Evolutionary conservation across 148 eudicot genomes (phyloP).

Genomic region (Cornus controversa): DNA sequence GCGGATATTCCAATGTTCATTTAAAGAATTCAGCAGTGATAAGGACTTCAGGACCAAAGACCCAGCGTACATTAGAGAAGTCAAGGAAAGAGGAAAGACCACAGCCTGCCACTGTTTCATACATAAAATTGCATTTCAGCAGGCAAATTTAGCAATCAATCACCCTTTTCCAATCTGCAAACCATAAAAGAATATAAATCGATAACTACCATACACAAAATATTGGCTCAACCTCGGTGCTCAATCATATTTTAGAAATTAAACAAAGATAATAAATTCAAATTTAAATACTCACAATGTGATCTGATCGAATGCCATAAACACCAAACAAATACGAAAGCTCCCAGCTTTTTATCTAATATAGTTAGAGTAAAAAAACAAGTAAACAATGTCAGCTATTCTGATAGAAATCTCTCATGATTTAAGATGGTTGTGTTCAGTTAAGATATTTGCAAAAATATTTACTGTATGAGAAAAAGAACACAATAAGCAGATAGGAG

Average conservation of each 20-base stretch:
- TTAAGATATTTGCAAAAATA: not conserved
- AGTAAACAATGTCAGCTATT: not conserved
- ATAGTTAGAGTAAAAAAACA: not conserved
- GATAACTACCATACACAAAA: conserved; percentile 11
- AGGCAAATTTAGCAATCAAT: conserved; percentile 50
- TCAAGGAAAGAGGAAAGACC: conserved; percentile 65
- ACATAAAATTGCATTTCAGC: conserved; percentile 64
- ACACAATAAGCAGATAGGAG: not conserved
- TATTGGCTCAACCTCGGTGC: not conserved
- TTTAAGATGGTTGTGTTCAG: not conserved
- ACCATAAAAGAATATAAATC: conserved; percentile 25
- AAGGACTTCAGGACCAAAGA: conserved; percentile 59
- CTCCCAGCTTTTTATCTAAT: conserved; percentile 49
- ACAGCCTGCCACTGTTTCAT: conserved; percentile 86
- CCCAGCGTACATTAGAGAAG: conserved; percentile 74
- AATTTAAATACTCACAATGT: conserved; percentile 50
- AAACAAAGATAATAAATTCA: not conserved
- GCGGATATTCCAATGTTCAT: conserved; percentile 26
- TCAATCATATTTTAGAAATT: not conserved
- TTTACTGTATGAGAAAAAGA: not conserved
- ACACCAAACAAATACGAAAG: conserved; percentile 32
- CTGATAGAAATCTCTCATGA: not conserved
- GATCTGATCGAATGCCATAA: conserved; percentile 68
- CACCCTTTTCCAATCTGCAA: conserved; percentile 54
- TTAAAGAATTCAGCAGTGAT: conserved; percentile 2